Percentiles rank a stretch among this genome's conserved stretches.
Evolutionary conservation across 495 filamentous ascomycete genomes (phyloP).

Genomic region (Durotheca rogersii): DNA sequence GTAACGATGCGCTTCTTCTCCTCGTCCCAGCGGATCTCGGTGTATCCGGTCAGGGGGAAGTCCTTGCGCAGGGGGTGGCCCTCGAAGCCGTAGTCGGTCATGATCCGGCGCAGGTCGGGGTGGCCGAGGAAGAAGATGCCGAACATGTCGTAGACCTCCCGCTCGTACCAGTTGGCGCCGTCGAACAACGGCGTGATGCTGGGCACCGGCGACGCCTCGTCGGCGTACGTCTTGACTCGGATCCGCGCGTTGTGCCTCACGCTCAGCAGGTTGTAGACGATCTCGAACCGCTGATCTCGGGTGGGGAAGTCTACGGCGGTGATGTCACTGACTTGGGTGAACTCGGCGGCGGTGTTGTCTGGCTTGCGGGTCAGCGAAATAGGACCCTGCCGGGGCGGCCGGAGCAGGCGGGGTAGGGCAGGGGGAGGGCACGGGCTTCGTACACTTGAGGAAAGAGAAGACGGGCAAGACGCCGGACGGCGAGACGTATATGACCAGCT

Average conservation of each 20-base stretch:
- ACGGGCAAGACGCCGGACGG: conserved; percentile 85
- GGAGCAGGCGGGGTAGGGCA: neutral
- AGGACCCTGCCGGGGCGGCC: neutral
- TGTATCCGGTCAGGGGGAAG: conserved; percentile 97
- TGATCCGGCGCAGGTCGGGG: conserved; percentile 94
- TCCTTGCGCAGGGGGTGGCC: conserved; percentile 97
- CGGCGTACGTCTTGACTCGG: conserved; percentile 97
- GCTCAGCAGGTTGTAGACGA: conserved; percentile 96
- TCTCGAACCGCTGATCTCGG: conserved; percentile 89
- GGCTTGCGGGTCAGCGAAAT: conserved; percentile 9
- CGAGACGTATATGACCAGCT: conserved; percentile 89
- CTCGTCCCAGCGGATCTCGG: conserved; percentile 95
- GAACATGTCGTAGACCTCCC: conserved; percentile 96
- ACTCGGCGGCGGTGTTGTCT: conserved; percentile 95
- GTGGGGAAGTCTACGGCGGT: conserved; percentile 96
- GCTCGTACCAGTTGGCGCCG: conserved; percentile 98
- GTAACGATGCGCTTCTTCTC: conserved; percentile 99
- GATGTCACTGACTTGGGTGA: conserved; percentile 87
- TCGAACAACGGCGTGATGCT: conserved; percentile 83
- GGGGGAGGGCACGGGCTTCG: too few species aligned
- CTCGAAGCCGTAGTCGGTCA: conserved; percentile 99
- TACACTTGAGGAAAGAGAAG: conserved; percentile 89
- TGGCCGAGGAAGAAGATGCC: conserved; percentile 95
- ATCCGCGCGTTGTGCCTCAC: conserved; percentile 95
- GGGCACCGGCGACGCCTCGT: conserved; percentile 93